Conservation (phyloP, 768 basidiomycete genomes). For the Naganishia onofrii region DNA sequence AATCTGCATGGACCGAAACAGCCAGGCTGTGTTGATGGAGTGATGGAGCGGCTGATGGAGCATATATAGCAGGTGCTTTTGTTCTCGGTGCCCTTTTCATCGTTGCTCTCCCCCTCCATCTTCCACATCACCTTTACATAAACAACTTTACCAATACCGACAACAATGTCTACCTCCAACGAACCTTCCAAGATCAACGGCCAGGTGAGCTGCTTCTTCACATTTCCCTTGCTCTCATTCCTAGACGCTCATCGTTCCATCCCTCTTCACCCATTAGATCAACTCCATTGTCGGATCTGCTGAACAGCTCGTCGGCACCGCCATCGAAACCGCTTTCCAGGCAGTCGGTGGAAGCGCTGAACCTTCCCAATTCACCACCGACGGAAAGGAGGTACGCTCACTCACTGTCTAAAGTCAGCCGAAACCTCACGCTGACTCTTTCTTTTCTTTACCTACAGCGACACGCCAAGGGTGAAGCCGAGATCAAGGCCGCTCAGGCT, state of each 20-base stretch:
- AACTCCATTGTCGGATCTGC: conserved; percentile 50
- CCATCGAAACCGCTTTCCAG: conserved; percentile 37
- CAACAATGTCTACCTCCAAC: conserved; percentile 30
- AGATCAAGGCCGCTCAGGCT: conserved; percentile 51
- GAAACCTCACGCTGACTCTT: not conserved
- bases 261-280: conserved; percentile 32
- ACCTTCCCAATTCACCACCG: conserved; percentile 45
- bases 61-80: not conserved
- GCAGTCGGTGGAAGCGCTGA: conserved; percentile 48
- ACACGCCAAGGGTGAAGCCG: conserved; percentile 50
- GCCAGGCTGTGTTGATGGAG: too few relatives aligned
- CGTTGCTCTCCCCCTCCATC: not conserved
- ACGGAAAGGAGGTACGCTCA: conserved; percentile 39
- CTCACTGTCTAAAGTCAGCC: not conserved
- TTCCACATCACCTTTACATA: not conserved
- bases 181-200: conserved; percentile 51
- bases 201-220: conserved; percentile 34
- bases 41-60: too few relatives aligned
- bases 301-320: conserved; percentile 45
- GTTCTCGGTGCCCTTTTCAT: not conserved
- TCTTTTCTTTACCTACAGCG: conserved; percentile 26
- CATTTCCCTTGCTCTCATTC: too few relatives aligned
- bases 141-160: not conserved
- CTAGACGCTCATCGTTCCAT: too few relatives aligned
- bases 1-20: not conserved